Conservation (phyloP, 768 basidiomycete genomes). For the Mycena sanguinolenta region DNA sequence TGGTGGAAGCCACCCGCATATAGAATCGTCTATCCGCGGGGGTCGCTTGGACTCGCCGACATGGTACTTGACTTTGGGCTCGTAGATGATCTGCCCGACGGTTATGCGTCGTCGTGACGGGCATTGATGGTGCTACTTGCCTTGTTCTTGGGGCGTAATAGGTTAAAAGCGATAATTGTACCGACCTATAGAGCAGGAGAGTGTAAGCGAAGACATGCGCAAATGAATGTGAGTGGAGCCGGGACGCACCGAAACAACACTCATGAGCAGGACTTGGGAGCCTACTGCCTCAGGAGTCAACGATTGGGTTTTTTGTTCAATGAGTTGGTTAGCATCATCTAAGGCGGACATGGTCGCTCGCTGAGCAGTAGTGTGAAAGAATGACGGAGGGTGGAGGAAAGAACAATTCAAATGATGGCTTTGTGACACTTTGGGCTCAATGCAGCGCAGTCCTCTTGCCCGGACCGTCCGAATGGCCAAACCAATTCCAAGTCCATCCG, state of each 20-base stretch:
- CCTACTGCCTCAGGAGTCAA: constrained; percentile 86
- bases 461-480: too few relatives aligned
- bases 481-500: too few relatives aligned
- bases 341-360: constrained; percentile 50
- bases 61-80: constrained; percentile 89
- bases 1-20: constrained; percentile 92
- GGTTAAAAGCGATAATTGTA: constrained; percentile 83
- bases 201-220: constrained; percentile 23
- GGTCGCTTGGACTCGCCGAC: constrained; percentile 70
- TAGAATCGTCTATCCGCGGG: constrained; percentile 77
- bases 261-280: constrained; percentile 84
- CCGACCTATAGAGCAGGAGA: constrained; percentile 56
- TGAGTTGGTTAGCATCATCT: constrained; percentile 54
- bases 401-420: constrained; percentile 13
- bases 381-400: not conserved
- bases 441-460: too few relatives aligned
- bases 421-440: not conserved
- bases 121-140: constrained; percentile 49
- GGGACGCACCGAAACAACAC: constrained; percentile 73
- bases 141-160: constrained; percentile 91
- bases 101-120: not conserved
- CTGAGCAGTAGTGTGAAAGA: constrained; percentile 20
- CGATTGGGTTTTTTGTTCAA: constrained; percentile 66
- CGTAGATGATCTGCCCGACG: constrained; percentile 74
- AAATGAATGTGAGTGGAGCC: not conserved